These are phyloP conservation scores for Achaetomium macrosporum DNA, from an alignment of 2,329 filamentous ascomycete species.

Conservation along the genomic window DNA sequence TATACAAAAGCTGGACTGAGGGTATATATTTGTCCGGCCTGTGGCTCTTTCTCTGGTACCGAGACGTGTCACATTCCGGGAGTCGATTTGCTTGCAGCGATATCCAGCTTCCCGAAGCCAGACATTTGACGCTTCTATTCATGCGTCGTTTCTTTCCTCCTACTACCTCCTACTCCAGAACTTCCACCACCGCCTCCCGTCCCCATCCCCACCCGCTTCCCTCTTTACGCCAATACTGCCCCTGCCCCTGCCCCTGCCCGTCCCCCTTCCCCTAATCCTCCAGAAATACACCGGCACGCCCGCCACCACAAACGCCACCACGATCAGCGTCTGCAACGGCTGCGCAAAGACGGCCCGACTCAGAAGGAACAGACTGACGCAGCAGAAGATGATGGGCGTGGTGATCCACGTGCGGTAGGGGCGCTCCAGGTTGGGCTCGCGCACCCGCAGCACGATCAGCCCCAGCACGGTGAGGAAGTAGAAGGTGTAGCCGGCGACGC, in stretches of 20 bases:
- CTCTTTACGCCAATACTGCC: constrained; percentile 46
- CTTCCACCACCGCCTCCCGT: constrained; percentile 46
- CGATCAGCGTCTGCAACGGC: constrained; percentile 82
- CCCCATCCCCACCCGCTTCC: constrained; percentile 28
- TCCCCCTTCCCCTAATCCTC: constrained; percentile 53
- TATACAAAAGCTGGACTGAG: neutral
- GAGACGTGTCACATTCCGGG: too few relatives aligned
- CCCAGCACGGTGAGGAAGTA: constrained; percentile 95
- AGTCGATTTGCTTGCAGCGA: neutral
- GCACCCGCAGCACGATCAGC: constrained; percentile 81
- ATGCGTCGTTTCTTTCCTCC: neutral
- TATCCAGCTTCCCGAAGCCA: constrained; percentile 9
- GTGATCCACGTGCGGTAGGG: constrained; percentile 96
- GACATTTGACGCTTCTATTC: neutral
- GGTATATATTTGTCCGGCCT: neutral
- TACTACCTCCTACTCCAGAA: constrained; percentile 45
- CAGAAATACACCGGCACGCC: constrained; percentile 88
- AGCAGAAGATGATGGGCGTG: constrained; percentile 97
- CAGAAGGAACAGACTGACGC: constrained; percentile 87
- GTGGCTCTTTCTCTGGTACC: neutral
- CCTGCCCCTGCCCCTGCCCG: constrained; percentile 35
- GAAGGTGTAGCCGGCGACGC: constrained; percentile 93
- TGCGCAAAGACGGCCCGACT: constrained; percentile 85
- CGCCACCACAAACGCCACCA: constrained; percentile 75
- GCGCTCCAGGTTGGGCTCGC: constrained; percentile 78